phyloP scores from a whole-genome alignment of 2,329 filamentous ascomycete species.

The Penicillium sp. region DNA sequence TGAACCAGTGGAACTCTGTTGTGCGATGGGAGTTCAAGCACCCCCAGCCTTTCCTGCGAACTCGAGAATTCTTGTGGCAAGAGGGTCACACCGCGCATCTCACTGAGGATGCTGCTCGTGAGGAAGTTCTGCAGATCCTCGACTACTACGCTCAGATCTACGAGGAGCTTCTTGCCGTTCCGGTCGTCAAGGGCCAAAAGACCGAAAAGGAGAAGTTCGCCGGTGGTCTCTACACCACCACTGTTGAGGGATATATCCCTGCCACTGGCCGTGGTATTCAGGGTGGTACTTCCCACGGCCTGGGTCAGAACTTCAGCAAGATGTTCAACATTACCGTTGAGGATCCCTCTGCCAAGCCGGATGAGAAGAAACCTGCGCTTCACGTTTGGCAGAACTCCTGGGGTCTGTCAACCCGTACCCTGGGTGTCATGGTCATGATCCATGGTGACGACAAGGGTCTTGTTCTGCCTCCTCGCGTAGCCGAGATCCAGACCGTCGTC shows the following conservation, averaged over 20 bases:
- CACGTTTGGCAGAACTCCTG: slow-evolving; percentile 99
- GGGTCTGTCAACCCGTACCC: slow-evolving; percentile 94
- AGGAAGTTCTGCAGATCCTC: slow-evolving; percentile 89
- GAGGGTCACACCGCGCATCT: slow-evolving; percentile 93
- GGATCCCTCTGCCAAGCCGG: slow-evolving; percentile 68
- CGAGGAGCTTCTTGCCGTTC: slow-evolving; percentile 88
- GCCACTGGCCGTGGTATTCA: slow-evolving; percentile 95
- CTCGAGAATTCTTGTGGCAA: slow-evolving; percentile 96
- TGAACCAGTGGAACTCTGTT: slow-evolving; percentile 98
- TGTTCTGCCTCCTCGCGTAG: slow-evolving; percentile 85
- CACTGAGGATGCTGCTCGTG: slow-evolving; percentile 73
- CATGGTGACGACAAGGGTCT: slow-evolving; percentile 95
- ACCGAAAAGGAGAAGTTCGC: slow-evolving; percentile 99
- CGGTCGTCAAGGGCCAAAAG: slow-evolving; percentile 89
- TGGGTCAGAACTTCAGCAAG: slow-evolving; percentile 97
- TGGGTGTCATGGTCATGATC: slow-evolving; percentile 98
- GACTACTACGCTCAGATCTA: slow-evolving; percentile 91
- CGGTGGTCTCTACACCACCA: slow-evolving; percentile 93
- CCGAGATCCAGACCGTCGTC: slow-evolving; percentile 79
- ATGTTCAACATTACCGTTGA: slow-evolving; percentile 95
- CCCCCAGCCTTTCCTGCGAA: slow-evolving; percentile 77
- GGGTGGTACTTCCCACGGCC: slow-evolving; percentile 87
- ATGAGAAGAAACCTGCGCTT: slow-evolving; percentile 73
- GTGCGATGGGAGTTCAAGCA: slow-evolving; percentile 98
- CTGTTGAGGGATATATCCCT: slow-evolving; percentile 94